These are phyloP conservation scores for Alternaria viburni DNA, from an alignment of 2,329 filamentous ascomycete genomes.

Conservation along the genomic window DNA sequence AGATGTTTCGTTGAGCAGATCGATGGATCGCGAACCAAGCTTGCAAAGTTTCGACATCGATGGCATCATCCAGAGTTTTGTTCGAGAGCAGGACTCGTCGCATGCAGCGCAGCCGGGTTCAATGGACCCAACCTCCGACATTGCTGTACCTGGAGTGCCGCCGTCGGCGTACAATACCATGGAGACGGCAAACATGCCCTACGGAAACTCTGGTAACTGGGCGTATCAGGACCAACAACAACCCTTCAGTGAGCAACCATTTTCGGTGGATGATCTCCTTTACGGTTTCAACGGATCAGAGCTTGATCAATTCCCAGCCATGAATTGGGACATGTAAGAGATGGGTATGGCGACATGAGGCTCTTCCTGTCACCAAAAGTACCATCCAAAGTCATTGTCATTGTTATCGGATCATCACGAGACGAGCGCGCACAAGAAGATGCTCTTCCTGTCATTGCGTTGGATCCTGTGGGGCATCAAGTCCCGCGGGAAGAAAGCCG, in stretches of 20 bases:
- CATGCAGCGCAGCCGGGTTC: not conserved
- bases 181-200: slow-evolving; percentile 3
- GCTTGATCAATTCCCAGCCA: slow-evolving; percentile 29
- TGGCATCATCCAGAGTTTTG: slow-evolving; percentile 53
- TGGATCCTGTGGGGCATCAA: not conserved
- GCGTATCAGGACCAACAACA: slow-evolving; percentile 15
- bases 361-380: too few species aligned
- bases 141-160: not conserved
- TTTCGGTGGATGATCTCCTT: slow-evolving; percentile 32
- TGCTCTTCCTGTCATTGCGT: too few species aligned
- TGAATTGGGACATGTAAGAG: slow-evolving; percentile 2
- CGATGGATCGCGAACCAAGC: slow-evolving; percentile 22
- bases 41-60: slow-evolving; percentile 50
- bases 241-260: slow-evolving; percentile 16
- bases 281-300: slow-evolving; percentile 37
- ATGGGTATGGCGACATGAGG: too few species aligned
- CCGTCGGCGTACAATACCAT: not conserved
- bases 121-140: not conserved
- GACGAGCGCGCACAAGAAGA: too few species aligned
- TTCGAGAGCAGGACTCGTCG: slow-evolving; percentile 28
- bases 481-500: not conserved
- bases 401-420: too few species aligned
- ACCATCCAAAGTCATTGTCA: too few species aligned
- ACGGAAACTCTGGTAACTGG: slow-evolving; percentile 21
- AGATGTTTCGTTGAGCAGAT: slow-evolving; percentile 9